These are phyloP conservation scores for Aspergillus affinis DNA, from an alignment of 495 filamentous ascomycete species.

Conservation along the genomic window DNA sequence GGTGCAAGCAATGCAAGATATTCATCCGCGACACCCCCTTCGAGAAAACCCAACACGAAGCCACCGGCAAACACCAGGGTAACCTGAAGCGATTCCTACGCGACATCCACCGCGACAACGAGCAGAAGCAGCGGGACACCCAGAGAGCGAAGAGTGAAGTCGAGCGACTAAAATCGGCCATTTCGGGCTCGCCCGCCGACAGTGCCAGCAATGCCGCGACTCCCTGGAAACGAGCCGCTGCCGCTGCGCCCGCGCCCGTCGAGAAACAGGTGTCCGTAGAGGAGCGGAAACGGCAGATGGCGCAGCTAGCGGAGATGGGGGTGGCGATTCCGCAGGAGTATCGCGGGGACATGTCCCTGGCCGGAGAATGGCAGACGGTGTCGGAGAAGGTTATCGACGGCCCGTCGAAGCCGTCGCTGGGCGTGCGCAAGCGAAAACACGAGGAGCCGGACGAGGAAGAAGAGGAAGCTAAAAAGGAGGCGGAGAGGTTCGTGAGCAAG, in stretches of 20 bases:
- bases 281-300: constrained; percentile 80
- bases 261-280: constrained; percentile 51
- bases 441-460: constrained; percentile 57
- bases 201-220: constrained; percentile 19
- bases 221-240: constrained; percentile 27
- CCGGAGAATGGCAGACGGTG: constrained; percentile 85
- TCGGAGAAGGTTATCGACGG: constrained; percentile 54
- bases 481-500: constrained; percentile 60
- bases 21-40: constrained; percentile 91
- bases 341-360: constrained; percentile 76
- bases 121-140: constrained; percentile 73
- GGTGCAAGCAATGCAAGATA: constrained; percentile 95
- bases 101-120: constrained; percentile 79
- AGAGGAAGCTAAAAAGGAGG: constrained; percentile 62
- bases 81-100: constrained; percentile 87
- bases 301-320: constrained; percentile 84
- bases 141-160: constrained; percentile 83
- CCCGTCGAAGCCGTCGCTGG: constrained; percentile 36
- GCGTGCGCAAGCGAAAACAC: constrained; percentile 68
- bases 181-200: constrained; percentile 43
- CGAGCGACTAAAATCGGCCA: constrained; percentile 77
- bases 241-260: constrained; percentile 24
- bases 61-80: constrained; percentile 83
- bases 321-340: constrained; percentile 81
- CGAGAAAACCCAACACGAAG: constrained; percentile 86